Evolutionary conservation across 805 yeast genomes (phyloP).

Genomic region (Cyberlindnera suaveolens): DNA sequence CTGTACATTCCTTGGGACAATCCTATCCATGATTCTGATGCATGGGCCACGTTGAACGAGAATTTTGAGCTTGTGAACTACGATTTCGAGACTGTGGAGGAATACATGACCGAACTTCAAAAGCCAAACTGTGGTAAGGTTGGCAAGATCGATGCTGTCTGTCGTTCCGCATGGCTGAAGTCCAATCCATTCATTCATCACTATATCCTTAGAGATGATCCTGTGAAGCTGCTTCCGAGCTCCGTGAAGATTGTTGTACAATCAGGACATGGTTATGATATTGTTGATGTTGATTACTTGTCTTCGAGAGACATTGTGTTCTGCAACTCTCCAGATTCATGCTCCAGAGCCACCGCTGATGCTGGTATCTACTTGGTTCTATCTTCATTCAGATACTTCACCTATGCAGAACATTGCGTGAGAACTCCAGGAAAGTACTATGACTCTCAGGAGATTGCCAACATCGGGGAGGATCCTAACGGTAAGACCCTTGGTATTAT

Average conservation of each 20-base stretch:
- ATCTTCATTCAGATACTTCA: slow-evolving; percentile 29
- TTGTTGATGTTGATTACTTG: slow-evolving; percentile 32
- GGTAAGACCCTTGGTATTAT: slow-evolving; percentile 40
- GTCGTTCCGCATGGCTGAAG: slow-evolving; percentile 34
- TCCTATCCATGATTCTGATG: slow-evolving; percentile 30
- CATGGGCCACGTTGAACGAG: slow-evolving; percentile 32
- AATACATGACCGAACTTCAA: slow-evolving; percentile 28
- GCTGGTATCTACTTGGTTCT: slow-evolving; percentile 30
- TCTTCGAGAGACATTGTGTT: slow-evolving; percentile 28
- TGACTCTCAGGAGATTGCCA: slow-evolving; percentile 26
- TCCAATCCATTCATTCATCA: slow-evolving; percentile 33
- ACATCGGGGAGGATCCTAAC: slow-evolving; percentile 33
- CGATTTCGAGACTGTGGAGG: slow-evolving; percentile 29
- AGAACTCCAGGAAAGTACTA: slow-evolving; percentile 28
- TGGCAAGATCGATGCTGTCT: slow-evolving; percentile 31
- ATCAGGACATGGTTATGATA: slow-evolving; percentile 36
- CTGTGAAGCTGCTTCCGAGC: slow-evolving; percentile 28
- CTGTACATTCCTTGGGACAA: slow-evolving; percentile 33
- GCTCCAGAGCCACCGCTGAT: slow-evolving; percentile 36
- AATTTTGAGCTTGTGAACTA: slow-evolving; percentile 30
- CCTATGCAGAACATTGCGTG: slow-evolving; percentile 33
- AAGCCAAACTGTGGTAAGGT: slow-evolving; percentile 31
- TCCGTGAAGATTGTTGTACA: slow-evolving; percentile 31
- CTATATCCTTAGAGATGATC: slow-evolving; percentile 29
- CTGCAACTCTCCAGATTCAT: slow-evolving; percentile 34